Base-by-base conservation (phyloP, 176 grass and related monocot genomes). In the Areca catechu region DNA sequence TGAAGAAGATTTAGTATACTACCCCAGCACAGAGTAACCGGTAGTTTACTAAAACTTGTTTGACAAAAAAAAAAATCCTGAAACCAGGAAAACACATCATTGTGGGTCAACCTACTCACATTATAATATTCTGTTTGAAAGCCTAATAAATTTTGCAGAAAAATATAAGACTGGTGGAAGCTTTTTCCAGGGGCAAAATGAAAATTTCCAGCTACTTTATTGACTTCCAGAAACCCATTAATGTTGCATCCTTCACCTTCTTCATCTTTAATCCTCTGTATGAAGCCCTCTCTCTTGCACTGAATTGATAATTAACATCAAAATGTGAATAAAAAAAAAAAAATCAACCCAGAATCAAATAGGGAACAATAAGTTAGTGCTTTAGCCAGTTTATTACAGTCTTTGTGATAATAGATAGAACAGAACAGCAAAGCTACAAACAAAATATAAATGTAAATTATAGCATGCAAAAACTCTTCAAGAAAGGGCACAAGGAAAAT, bases 151-250 rank as follows among this genome's bases (percentile, higher is more conserved):
- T 98, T 84, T 76, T 89, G 93, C 68, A 98, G 84, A 57, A 92
- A 98, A 69, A 70, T 85, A 60, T 83, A 85, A 69, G 87, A 83
- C 48, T 80, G 87, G 48, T 90, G 87, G 60, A 98, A 83, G 67
- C 88, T 77, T 79, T 98, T 98, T 71, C 88, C 93, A 76, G 93
- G 88, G 67, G 93, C 88, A 51, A 98, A 98, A 80, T 98, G 93
- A 72, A 98, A 98, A 80, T 98, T 98, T 51, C 93, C 93, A 50
- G 93, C 93, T 58, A 98, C 93, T 92, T 85, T 98, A 79, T 84
- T 98, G 50, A 98, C 93, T 82, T 98, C 79, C 82, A 92, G 70
- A 66, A 89, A 85, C 73, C 93, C 93, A 78, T 98, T 77, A 59
- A 98, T 88, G 63, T 76, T 98, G 70, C 93, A 98, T 23, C 93